Base-by-base conservation (phyloP, 371 early-diverging fungal species). In the Mucor indicus region DNA sequence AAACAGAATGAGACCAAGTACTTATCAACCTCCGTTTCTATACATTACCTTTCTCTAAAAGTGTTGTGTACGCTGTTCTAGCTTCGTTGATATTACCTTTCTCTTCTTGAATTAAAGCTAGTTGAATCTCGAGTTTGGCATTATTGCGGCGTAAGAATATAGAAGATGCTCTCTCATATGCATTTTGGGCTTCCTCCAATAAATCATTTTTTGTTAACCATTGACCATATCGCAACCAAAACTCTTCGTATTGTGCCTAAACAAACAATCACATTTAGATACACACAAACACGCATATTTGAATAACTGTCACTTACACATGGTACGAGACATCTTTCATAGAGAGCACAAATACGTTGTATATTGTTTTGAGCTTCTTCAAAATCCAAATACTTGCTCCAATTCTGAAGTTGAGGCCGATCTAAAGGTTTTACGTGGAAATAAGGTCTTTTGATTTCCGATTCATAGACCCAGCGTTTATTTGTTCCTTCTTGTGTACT, bases 401-500 rank as follows among this genome's bases (percentile, higher is more conserved):
- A 87, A 46, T 84, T 85, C 21, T 54, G 54, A 4, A 87, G 57
- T 51, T 86, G 86, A 8, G 68, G 64, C 42, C 78, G 65, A 55
- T 87, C 87, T 50, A 87, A 66, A 1, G 86, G 84, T 39, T 85
- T 87, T 15, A 87, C 80, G 58, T 87, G 87, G 60, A 87, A 86
- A 62, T 87, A 87, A 12, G 86, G 71, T 20, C 87, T 72, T 56
- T 85, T 85, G 52, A 87, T 86, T 59, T 77, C 77, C 12, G 72
- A 69, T 49, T 77, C 77, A 36, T 69, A 77, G 4, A 69, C 62
- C 77, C 77, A 77, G 13, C 77, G 60, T 37, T 69, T 72, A 51
- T 72, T 72, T 11, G 75, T 74, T 33, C 77, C 80, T 19, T 67
- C 76, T 29, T 84, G 85, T 6, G 82, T 85, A 15, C 65, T 69